Base-by-base conservation (phyloP, 345 rosid genomes). In the Camelina hispida region DNA sequence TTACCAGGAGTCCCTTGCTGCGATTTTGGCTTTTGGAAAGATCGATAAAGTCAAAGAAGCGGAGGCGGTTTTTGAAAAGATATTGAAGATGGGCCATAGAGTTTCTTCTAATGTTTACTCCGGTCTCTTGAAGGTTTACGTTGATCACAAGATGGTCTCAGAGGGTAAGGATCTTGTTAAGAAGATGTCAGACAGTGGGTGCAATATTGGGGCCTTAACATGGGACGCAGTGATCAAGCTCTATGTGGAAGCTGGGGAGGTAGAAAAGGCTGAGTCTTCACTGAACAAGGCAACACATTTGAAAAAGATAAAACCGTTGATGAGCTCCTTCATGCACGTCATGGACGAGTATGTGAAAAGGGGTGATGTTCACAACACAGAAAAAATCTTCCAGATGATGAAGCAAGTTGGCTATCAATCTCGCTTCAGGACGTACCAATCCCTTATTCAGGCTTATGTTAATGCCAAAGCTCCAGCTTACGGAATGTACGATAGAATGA, bases 221-320 rank as follows among this genome's bases (percentile, higher is more conserved):
- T 95, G 96, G 98, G 96, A 93, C 81, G 81, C 89, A 7, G 87
- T 96, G 16, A 83, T 89, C 64, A 89, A 72, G 85, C 88, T 96
- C 30, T 82, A 91, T 16, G 91, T 93, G 54, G 89, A 88, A 72
- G 87, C 86, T 0, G 96, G 97, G 7, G 97, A 96, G 71, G 80
- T 89, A 64, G 95, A 88, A 68, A 93, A 86, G 78, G 97, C 99
- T 2, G 91, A 89, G 78, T 80, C 86, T 7, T 63, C 85, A 56
- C 70, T 96, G 77, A 81, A 65, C 25, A 96, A 87, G 83, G 93
- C 91, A 25, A 52, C 79, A 15, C 65, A 77, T 69, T 78, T 79
- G 68, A 89, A 71, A 48, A 75, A 68, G 53, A 7, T 69, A 66
- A 88, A 81, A 77, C 96, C 91, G 12, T 61, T 89, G 88, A 88